These are phyloP conservation scores for Solanum gracilifrons DNA, from an alignment of 257 asterid species.

Conservation along the genomic window DNA sequence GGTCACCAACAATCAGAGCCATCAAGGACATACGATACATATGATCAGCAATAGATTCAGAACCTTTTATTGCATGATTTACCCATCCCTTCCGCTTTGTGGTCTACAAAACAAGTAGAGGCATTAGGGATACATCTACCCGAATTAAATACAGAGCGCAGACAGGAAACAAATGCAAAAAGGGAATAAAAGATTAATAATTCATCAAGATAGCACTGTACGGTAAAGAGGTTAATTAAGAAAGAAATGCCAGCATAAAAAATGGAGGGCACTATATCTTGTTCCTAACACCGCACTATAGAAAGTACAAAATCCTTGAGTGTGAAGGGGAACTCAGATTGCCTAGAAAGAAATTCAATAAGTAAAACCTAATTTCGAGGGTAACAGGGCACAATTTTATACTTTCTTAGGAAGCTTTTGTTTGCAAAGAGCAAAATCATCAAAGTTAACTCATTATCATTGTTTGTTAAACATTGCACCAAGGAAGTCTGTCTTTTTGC, in stretches of 20 bases:
- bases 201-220: background rate
- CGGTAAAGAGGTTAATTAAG: background rate
- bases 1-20: constrained; percentile 80
- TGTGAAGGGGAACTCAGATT: background rate
- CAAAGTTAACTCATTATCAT: background rate
- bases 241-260: background rate
- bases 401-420: background rate
- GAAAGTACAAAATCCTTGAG: background rate
- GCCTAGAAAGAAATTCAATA: too few relatives aligned
- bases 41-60: constrained; percentile 96
- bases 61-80: constrained; percentile 74
- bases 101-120: constrained; percentile 28
- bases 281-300: background rate
- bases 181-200: background rate
- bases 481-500: background rate
- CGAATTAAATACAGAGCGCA: background rate
- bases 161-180: background rate
- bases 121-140: background rate
- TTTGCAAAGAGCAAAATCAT: background rate
- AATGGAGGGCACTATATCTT: background rate
- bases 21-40: constrained; percentile 95
- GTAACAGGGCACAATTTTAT: background rate
- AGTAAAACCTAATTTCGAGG: background rate
- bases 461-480: background rate
- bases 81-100: constrained; percentile 97